Percentiles rank a stretch among this genome's conserved stretches.
Conservation (phyloP, 2,329 filamentous ascomycete species). For the Alternaria viburni region DNA sequence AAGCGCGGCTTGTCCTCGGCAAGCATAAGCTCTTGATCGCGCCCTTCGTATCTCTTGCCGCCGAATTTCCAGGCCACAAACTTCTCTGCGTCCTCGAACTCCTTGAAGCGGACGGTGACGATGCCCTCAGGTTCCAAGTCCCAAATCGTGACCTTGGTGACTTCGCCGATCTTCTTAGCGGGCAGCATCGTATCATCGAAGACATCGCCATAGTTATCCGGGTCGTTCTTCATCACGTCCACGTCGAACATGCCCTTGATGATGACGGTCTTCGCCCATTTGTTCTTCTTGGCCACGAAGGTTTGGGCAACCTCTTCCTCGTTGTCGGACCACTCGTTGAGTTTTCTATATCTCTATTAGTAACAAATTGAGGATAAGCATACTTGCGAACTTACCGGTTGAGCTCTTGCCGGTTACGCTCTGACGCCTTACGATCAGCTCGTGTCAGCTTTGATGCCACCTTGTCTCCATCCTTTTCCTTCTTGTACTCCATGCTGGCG, state of each 20-base stretch:
- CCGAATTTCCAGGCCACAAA: slow-evolving; percentile 27
- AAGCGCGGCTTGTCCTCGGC: slow-evolving; percentile 40
- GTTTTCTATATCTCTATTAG: slow-evolving; percentile 64
- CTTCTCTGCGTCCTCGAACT: slow-evolving; percentile 64
- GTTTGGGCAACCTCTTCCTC: slow-evolving; percentile 57
- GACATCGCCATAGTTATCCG: too few species aligned
- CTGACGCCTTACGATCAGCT: slow-evolving; percentile 85
- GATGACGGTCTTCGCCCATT: slow-evolving; percentile 81
- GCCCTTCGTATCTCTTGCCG: slow-evolving; percentile 24
- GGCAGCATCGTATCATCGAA: too few species aligned
- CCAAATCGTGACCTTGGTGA: slow-evolving; percentile 90
- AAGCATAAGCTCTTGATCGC: slow-evolving; percentile 24
- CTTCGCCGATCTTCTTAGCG: slow-evolving; percentile 65
- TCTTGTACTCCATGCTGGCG: slow-evolving; percentile 92
- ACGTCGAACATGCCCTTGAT: slow-evolving; percentile 78
- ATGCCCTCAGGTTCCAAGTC: slow-evolving; percentile 86
- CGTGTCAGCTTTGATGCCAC: slow-evolving; percentile 59
- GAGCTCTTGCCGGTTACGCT: slow-evolving; percentile 87
- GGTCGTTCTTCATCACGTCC: too few species aligned
- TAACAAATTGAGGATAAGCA: not conserved
- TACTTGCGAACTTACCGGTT: slow-evolving; percentile 59
- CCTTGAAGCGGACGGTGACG: slow-evolving; percentile 81
- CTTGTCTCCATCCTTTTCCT: slow-evolving; percentile 68
- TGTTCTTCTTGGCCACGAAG: slow-evolving; percentile 58
- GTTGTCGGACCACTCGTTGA: slow-evolving; percentile 96